Conservation (phyloP, 306 rosid genomes). For the Corylus heterophylla region DNA sequence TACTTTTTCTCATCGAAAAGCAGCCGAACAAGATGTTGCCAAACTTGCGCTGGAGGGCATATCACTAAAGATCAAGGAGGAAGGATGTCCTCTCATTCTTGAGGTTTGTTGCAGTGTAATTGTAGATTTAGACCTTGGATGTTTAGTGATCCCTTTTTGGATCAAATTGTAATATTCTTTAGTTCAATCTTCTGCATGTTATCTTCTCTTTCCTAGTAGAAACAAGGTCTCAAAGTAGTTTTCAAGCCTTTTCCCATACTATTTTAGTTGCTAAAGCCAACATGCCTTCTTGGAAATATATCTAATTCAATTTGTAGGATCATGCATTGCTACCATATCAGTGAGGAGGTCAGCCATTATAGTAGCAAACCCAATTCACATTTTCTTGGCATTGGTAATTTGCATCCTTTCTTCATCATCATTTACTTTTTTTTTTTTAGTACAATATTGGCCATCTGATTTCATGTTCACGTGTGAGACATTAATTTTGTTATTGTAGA, state of each 20-base stretch:
- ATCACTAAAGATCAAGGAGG: slow-evolving; percentile 24
- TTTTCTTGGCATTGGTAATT: background rate
- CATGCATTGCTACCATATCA: background rate
- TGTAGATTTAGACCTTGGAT: background rate
- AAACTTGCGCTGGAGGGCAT: slow-evolving; percentile 38
- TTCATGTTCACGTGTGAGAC: background rate
- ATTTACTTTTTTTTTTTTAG: background rate
- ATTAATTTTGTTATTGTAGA: background rate
- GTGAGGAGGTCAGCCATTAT: background rate
- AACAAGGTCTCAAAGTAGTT: background rate
- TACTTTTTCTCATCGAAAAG: slow-evolving; percentile 32
- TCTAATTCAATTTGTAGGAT: background rate
- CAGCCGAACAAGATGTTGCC: slow-evolving; percentile 59
- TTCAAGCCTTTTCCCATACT: too few species aligned
- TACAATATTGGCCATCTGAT: background rate
- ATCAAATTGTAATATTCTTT: background rate
- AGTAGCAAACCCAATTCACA: background rate
- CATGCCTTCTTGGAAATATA: too few species aligned
- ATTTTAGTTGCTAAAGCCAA: too few species aligned
- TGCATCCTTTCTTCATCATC: background rate
- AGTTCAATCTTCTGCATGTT: background rate
- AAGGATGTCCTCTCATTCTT: slow-evolving; percentile 27
- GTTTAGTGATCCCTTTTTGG: too few species aligned
- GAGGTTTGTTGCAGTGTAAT: slow-evolving; percentile 37
- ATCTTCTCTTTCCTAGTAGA: background rate